Evolutionary conservation across 1,284 basidiomycete species (phyloP).

Genomic region (Malassezia equina): DNA sequence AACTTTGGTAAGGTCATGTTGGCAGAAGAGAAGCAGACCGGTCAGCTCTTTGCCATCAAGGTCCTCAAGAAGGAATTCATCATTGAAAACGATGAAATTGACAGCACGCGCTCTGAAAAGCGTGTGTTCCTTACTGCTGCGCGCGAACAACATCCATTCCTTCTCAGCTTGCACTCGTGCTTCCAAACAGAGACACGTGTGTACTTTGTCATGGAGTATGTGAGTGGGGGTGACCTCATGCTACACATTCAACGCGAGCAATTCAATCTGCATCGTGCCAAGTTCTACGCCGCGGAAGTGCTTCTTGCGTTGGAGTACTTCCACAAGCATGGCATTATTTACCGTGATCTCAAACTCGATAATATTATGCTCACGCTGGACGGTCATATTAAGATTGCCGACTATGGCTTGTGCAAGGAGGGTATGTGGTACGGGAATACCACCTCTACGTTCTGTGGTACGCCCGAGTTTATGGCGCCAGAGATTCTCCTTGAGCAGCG

Average conservation of each 20-base stretch:
- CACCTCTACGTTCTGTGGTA: conserved; percentile 98
- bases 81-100: conserved; percentile 99
- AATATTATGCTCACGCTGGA: conserved; percentile 95
- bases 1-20: conserved; percentile 99
- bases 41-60: conserved; percentile 92
- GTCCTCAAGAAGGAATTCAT: conserved; percentile 99
- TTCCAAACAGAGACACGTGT: conserved; percentile 99
- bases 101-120: conserved; percentile 98
- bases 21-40: conserved; percentile 89
- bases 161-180: conserved; percentile 92
- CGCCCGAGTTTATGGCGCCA: conserved; percentile 99
- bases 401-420: conserved; percentile 98
- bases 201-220: conserved; percentile 69
- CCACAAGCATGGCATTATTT: conserved; percentile 91
- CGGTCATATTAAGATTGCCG: conserved; percentile 96
- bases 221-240: conserved; percentile 70
- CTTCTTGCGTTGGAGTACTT: conserved; percentile 94
- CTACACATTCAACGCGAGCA: conserved; percentile 70
- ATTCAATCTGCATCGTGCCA: conserved; percentile 72
- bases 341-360: conserved; percentile 80
- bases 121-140: conserved; percentile 94
- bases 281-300: conserved; percentile 98
- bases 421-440: conserved; percentile 96
- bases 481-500: conserved; percentile 98
- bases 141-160: conserved; percentile 90